Conservation (phyloP, 1,139 yeast genomes). For the Spencermartinsiella ligniputridi region DNA sequence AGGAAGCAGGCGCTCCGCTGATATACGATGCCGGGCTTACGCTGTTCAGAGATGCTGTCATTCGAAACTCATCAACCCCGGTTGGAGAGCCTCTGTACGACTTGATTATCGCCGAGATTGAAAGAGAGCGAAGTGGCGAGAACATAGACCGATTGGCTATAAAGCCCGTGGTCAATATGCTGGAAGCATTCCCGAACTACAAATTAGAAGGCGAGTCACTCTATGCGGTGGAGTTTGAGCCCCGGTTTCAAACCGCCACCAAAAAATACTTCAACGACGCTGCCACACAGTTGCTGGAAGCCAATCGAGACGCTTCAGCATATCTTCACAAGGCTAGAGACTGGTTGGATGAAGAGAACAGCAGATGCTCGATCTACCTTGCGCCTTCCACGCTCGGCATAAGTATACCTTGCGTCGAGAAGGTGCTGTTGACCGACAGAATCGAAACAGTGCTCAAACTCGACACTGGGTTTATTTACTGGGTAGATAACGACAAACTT, state of each 20-base stretch:
- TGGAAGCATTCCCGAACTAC: constrained; percentile 53
- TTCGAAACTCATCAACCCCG: constrained; percentile 42
- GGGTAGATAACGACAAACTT: constrained; percentile 45
- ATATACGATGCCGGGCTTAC: constrained; percentile 73
- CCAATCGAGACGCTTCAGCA: constrained; percentile 44
- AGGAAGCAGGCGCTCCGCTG: constrained; percentile 61
- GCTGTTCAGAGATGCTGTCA: constrained; percentile 47
- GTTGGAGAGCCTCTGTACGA: constrained; percentile 50
- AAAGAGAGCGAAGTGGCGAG: constrained; percentile 55
- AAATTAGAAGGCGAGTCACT: constrained; percentile 40
- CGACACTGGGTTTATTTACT: constrained; percentile 52
- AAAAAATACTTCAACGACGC: constrained; percentile 50
- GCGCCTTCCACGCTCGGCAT: constrained; percentile 48
- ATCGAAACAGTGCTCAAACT: constrained; percentile 49
- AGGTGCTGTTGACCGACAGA: constrained; percentile 57
- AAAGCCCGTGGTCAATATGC: constrained; percentile 62
- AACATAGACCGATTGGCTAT: constrained; percentile 59
- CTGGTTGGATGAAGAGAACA: constrained; percentile 56
- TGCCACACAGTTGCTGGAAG: constrained; percentile 41
- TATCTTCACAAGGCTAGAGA: constrained; percentile 53
- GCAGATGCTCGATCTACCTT: constrained; percentile 50
- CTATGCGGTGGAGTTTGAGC: constrained; percentile 65
- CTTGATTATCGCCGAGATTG: constrained; percentile 54
- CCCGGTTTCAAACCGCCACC: constrained; percentile 52
- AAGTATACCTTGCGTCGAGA: constrained; percentile 53